Evolutionary conservation across 2,329 filamentous ascomycete species (phyloP).

Genomic region (Phialophora chinensis): DNA sequence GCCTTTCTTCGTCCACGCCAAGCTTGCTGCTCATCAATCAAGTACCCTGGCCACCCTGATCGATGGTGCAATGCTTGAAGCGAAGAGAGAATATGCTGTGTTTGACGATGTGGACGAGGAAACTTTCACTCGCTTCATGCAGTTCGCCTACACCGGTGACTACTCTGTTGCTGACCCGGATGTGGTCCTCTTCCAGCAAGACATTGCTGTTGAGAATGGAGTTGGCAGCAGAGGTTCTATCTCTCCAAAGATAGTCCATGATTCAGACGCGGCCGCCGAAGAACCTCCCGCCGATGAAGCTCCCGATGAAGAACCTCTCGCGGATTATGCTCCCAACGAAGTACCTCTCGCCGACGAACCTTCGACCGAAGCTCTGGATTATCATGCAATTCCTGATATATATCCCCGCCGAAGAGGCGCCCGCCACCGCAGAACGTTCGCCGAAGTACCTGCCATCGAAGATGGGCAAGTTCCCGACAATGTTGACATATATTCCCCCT

Average conservation of each 20-base stretch:
- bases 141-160: constrained; percentile 38
- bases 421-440: background rate
- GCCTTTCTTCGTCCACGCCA: constrained; percentile 35
- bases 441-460: no score
- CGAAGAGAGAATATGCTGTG: constrained; percentile 22
- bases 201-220: background rate
- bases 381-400: no score
- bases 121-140: constrained; percentile 37
- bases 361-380: no score
- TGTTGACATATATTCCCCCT: no score
- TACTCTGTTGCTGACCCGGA: constrained; percentile 28
- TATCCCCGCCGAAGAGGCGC: background rate
- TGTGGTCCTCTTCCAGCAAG: background rate
- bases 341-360: background rate
- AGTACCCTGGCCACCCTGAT: constrained; percentile 31
- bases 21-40: constrained; percentile 35
- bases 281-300: background rate
- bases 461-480: no score
- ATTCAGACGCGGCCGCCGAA: background rate
- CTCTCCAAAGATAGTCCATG: background rate
- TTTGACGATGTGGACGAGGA: constrained; percentile 35
- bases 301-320: no score
- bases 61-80: constrained; percentile 33
- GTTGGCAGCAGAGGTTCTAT: background rate
- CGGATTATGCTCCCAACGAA: no score